Conservation (phyloP, 352 stramenopile genomes). For the Globisporangium okanoganense region DNA sequence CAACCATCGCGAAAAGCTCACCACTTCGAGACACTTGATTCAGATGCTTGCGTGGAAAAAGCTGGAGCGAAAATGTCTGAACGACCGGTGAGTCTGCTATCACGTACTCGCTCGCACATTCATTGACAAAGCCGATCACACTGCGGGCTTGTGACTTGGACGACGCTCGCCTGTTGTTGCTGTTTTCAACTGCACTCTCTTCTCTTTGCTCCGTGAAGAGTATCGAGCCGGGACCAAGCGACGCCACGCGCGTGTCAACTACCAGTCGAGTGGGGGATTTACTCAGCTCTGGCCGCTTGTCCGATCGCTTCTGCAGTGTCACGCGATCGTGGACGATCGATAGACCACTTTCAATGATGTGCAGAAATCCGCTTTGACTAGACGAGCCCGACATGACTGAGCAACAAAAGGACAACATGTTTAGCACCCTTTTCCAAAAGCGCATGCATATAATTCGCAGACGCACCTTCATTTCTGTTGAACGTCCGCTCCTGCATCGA, state of each 20-base stretch:
- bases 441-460: not conserved
- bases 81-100: slow-evolving; percentile 40
- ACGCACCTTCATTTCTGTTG: slow-evolving; percentile 36
- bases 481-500: slow-evolving; percentile 27
- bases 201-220: slow-evolving; percentile 26
- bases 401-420: not conserved
- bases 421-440: not conserved
- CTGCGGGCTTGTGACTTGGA: not conserved
- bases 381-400: slow-evolving; percentile 30
- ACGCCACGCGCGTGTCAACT: slow-evolving; percentile 37
- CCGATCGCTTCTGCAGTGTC: slow-evolving; percentile 21
- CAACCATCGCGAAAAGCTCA: slow-evolving; percentile 22
- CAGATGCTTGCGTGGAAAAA: slow-evolving; percentile 17
- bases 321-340: slow-evolving; percentile 45
- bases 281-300: slow-evolving; percentile 11
- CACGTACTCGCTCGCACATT: slow-evolving; percentile 23
- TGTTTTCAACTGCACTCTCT: not conserved
- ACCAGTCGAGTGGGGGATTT: slow-evolving; percentile 20
- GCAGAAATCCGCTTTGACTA: slow-evolving; percentile 21
- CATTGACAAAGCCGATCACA: not conserved
- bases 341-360: slow-evolving; percentile 34
- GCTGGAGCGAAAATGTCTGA: slow-evolving; percentile 23
- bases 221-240: slow-evolving; percentile 30
- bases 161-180: not conserved
- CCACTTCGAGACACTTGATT: slow-evolving; percentile 10